A percentile compares a stretch with the other conserved stretches of the same genome.
Conservation (phyloP, 1,284 basidiomycete genomes). For the Moesziomyces sp. region DNA sequence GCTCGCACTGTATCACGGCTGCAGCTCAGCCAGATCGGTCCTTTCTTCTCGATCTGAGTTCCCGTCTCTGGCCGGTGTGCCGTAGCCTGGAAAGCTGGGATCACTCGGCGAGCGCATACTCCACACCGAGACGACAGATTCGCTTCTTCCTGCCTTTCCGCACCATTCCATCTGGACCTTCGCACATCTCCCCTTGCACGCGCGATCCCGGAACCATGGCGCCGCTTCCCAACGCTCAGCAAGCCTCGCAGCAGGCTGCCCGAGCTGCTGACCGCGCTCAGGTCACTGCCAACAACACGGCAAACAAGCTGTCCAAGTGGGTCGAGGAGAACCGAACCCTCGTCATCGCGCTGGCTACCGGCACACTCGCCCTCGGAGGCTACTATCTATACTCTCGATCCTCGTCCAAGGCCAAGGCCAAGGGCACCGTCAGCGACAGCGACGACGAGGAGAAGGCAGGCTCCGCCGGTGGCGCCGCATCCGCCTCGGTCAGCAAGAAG, state of each 20-base stretch:
- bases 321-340: constrained; percentile 62
- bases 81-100: background rate
- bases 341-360: constrained; percentile 59
- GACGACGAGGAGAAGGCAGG: constrained; percentile 48
- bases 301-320: constrained; percentile 59
- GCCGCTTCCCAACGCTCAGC: constrained; percentile 46
- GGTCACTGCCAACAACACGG: constrained; percentile 49
- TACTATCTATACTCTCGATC: constrained; percentile 58
- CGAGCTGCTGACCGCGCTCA: constrained; percentile 46
- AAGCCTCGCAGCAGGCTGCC: constrained; percentile 50
- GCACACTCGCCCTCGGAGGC: constrained; percentile 56
- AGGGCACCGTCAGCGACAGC: constrained; percentile 30
- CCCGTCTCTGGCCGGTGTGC: constrained; percentile 13
- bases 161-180: background rate
- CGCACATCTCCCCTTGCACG: background rate
- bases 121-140: constrained; percentile 3
- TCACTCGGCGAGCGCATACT: background rate
- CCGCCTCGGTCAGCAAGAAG: constrained; percentile 32
- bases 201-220: constrained; percentile 25
- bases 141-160: constrained; percentile 5
- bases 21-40: background rate
- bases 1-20: background rate
- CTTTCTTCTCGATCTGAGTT: background rate
- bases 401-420: constrained; percentile 36
- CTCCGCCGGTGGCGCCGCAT: constrained; percentile 25